Evolutionary conservation across 2,329 filamentous ascomycete species (phyloP).

Genomic region (Tolypocladium sp.): DNA sequence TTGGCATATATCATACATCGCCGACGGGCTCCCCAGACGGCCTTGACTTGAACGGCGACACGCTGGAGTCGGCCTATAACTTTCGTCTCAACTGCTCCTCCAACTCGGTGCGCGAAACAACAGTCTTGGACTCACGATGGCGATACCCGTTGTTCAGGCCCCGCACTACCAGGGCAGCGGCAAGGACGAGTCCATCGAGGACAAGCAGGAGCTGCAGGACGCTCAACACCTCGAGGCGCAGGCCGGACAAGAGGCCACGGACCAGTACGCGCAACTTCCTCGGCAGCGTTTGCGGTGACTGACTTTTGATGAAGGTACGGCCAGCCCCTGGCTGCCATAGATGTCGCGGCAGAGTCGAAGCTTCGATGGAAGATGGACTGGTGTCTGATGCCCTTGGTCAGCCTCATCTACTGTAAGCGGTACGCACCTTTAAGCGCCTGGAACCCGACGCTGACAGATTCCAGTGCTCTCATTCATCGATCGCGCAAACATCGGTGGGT

Average conservation of each 20-base stretch:
- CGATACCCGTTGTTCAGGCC: not conserved
- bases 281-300: not conserved
- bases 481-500: constrained; percentile 53
- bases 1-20: not conserved
- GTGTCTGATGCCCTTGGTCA: constrained; percentile 53
- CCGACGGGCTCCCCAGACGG: not conserved
- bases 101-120: not conserved
- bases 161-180: not conserved
- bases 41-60: not conserved
- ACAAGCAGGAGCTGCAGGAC: not conserved
- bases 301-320: constrained; percentile 29
- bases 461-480: constrained; percentile 44
- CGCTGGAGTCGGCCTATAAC: not conserved
- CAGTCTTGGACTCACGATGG: not conserved
- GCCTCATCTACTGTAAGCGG: constrained; percentile 47
- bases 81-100: not conserved
- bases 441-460: not conserved
- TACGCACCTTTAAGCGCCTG: too few relatives aligned
- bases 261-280: not conserved
- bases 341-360: constrained; percentile 43
- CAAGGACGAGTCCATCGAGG: not conserved
- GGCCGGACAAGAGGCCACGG: not conserved
- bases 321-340: constrained; percentile 36
- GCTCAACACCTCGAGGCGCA: not conserved
- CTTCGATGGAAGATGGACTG: constrained; percentile 56